Conservation (phyloP, 176 grass and related monocot genomes). For the Areca catechu region DNA sequence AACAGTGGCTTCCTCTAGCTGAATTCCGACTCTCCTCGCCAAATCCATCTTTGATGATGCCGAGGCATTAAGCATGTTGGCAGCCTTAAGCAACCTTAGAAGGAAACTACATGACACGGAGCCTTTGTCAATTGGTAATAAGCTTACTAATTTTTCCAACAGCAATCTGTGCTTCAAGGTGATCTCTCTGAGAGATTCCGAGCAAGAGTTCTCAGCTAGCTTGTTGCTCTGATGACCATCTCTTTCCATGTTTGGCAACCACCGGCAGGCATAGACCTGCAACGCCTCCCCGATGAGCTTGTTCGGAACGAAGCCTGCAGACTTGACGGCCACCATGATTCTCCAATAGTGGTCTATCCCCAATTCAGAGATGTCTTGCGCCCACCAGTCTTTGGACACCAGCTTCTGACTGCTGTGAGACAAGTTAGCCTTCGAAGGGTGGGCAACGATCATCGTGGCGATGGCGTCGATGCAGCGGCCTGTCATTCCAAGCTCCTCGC, state of each 20-base stretch:
- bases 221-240: slow-evolving; percentile 20
- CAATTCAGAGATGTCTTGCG: slow-evolving; percentile 61
- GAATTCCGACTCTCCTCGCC: slow-evolving; percentile 42
- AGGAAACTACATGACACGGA: slow-evolving; percentile 72
- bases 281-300: slow-evolving; percentile 67
- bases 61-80: slow-evolving; percentile 56
- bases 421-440: slow-evolving; percentile 7
- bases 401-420: slow-evolving; percentile 17
- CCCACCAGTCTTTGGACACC: slow-evolving; percentile 49
- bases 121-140: slow-evolving; percentile 54
- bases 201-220: not conserved
- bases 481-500: slow-evolving; percentile 71
- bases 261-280: slow-evolving; percentile 45
- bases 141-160: slow-evolving; percentile 78
- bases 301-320: slow-evolving; percentile 50
- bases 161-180: slow-evolving; percentile 44
- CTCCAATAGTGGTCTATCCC: slow-evolving; percentile 86
- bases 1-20: slow-evolving; percentile 63
- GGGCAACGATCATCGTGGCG: slow-evolving; percentile 40
- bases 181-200: slow-evolving; percentile 26
- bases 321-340: slow-evolving; percentile 83
- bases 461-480: slow-evolving; percentile 64
- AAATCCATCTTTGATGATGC: slow-evolving; percentile 53
- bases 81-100: slow-evolving; percentile 74
- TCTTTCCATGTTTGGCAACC: slow-evolving; percentile 53